Conservation (phyloP, 2,329 filamentous ascomycete genomes). For the Teratosphaeriaceae sp. region DNA sequence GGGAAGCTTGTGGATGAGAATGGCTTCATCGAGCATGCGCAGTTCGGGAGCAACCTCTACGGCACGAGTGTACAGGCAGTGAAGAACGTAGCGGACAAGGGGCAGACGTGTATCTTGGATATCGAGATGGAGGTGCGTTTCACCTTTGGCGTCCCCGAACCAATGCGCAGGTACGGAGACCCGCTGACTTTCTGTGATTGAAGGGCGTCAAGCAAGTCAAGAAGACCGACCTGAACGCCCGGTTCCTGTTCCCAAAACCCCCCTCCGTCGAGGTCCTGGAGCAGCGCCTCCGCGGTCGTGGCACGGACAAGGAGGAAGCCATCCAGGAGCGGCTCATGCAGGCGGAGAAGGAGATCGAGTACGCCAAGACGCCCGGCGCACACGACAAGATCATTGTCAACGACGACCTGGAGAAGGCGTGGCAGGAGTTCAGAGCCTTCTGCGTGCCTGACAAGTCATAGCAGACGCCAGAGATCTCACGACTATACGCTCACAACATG, state of each 20-base stretch:
- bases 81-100: conserved; percentile 62
- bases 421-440: conserved; percentile 39
- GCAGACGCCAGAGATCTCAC: background rate
- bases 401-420: conserved; percentile 55
- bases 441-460: conserved; percentile 14
- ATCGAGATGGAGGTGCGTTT: conserved; percentile 98
- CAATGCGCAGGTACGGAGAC: background rate
- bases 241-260: conserved; percentile 79
- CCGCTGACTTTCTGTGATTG: conserved; percentile 1
- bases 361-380: conserved; percentile 58
- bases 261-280: conserved; percentile 71
- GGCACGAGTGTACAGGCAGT: conserved; percentile 78
- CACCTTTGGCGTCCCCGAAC: conserved; percentile 18
- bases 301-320: conserved; percentile 70
- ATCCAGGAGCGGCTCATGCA: conserved; percentile 63
- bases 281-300: conserved; percentile 63
- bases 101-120: conserved; percentile 74
- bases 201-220: conserved; percentile 90
- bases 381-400: conserved; percentile 62
- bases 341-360: conserved; percentile 69
- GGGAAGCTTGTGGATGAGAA: conserved; percentile 57
- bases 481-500: background rate
- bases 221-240: conserved; percentile 63
- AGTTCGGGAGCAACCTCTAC: conserved; percentile 81
- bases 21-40: conserved; percentile 80